These are phyloP conservation scores for Colletotrichum cuscutae DNA, from an alignment of 2,329 filamentous ascomycete species.

Conservation along the genomic window DNA sequence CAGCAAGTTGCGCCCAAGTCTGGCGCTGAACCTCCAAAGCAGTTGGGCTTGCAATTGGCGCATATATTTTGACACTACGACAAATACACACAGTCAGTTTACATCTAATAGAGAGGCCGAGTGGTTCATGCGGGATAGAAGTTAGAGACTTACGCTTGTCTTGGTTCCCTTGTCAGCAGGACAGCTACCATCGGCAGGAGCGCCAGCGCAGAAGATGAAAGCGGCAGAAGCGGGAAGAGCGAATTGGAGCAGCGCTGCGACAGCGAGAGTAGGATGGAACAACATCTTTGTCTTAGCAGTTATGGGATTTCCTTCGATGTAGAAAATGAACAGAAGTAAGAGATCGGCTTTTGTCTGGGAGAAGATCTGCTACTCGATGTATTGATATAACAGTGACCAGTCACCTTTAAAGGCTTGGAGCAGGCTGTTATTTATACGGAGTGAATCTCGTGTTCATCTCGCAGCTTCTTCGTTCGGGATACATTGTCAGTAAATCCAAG, in stretches of 20 bases:
- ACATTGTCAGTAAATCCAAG: not conserved
- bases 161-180: not conserved
- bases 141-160: not conserved
- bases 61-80: not conserved
- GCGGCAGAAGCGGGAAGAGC: not conserved
- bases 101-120: not conserved
- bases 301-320: not conserved
- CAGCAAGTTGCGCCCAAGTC: not conserved
- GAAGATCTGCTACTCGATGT: not conserved
- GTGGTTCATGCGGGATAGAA: not conserved
- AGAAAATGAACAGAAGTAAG: not conserved
- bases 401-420: not conserved
- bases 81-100: not conserved
- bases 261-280: not conserved
- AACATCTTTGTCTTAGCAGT: not conserved
- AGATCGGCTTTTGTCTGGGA: not conserved
- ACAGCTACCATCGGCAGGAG: not conserved
- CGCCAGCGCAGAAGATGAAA: not conserved
- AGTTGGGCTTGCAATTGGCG: not conserved
- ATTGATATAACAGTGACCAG: not conserved
- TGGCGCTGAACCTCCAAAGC: not conserved
- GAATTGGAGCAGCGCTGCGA: not conserved
- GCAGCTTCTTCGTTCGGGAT: not conserved
- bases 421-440: not conserved
- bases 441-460: no score